Conservation (phyloP, 805 yeast species). For the Helenozyma baotianmanensis region DNA sequence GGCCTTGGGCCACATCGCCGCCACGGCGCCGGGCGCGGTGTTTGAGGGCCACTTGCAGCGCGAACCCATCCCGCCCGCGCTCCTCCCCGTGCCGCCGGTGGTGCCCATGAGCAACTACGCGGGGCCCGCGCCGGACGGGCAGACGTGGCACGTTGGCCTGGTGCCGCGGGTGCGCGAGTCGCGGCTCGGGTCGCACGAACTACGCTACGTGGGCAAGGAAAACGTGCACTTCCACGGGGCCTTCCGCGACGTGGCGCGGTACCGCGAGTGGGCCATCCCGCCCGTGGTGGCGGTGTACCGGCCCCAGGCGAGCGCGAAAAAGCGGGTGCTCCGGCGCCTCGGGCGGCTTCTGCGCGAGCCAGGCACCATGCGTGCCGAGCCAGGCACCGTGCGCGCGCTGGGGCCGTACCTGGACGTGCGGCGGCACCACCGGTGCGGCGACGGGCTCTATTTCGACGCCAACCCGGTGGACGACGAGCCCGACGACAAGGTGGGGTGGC, state of each 20-base stretch:
- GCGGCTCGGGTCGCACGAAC: slow-evolving; percentile 9
- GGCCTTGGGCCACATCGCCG: slow-evolving; percentile 1
- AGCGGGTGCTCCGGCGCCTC: slow-evolving; percentile 33
- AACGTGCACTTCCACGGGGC: slow-evolving; percentile 37
- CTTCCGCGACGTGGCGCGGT: slow-evolving; percentile 13
- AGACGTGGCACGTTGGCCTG: slow-evolving; percentile 34
- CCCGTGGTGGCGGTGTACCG: slow-evolving; percentile 37
- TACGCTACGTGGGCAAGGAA: slow-evolving; percentile 29
- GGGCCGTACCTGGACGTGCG: slow-evolving; percentile 16
- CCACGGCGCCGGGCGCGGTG: neutral
- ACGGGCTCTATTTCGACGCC: slow-evolving; percentile 42
- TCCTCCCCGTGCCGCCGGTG: slow-evolving; percentile 5
- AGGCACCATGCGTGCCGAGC: too few relatives aligned
- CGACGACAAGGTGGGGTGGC: slow-evolving; percentile 59
- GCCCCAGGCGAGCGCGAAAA: slow-evolving; percentile 36
- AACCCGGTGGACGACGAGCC: slow-evolving; percentile 60
- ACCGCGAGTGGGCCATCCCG: slow-evolving; percentile 13
- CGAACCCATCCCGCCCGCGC: slow-evolving; percentile 5
- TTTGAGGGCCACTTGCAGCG: slow-evolving; percentile 1
- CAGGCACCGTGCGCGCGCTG: slow-evolving; percentile 1
- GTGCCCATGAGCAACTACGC: slow-evolving; percentile 6
- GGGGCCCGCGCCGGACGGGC: slow-evolving; percentile 5
- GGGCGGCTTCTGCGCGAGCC: slow-evolving; percentile 20
- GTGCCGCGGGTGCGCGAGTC: slow-evolving; percentile 35
- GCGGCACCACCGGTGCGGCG: slow-evolving; percentile 45